Conservation (phyloP, 805 yeast genomes). For the Sungouiella blattae region DNA sequence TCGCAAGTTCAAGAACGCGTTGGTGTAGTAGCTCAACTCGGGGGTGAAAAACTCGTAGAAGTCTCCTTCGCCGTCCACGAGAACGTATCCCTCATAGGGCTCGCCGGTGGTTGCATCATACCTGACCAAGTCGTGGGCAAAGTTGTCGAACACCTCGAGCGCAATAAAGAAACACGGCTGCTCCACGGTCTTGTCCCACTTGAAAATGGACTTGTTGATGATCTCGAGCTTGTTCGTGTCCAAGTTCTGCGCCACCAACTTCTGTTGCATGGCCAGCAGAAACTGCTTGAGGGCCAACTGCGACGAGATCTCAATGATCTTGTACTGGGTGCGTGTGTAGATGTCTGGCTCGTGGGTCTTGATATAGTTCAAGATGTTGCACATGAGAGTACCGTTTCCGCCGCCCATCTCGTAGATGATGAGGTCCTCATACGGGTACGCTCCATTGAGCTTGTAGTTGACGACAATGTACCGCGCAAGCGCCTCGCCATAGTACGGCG, state of each 20-base stretch:
- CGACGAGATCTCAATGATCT: slow-evolving; percentile 67
- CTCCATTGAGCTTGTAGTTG: slow-evolving; percentile 60
- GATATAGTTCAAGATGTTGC: slow-evolving; percentile 64
- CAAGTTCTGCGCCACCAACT: slow-evolving; percentile 35
- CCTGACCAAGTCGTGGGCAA: slow-evolving; percentile 76
- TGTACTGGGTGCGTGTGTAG: slow-evolving; percentile 64
- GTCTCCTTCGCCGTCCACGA: slow-evolving; percentile 69
- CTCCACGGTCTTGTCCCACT: slow-evolving; percentile 58
- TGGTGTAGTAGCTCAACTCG: slow-evolving; percentile 54
- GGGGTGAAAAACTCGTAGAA: slow-evolving; percentile 70
- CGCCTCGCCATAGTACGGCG: slow-evolving; percentile 82
- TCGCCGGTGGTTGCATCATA: slow-evolving; percentile 64
- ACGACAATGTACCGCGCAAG: slow-evolving; percentile 75
- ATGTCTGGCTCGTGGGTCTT: slow-evolving; percentile 64
- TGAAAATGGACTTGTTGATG: slow-evolving; percentile 71
- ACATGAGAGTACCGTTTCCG: slow-evolving; percentile 85
- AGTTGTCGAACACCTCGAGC: slow-evolving; percentile 78
- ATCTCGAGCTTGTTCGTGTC: slow-evolving; percentile 59
- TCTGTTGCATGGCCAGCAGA: slow-evolving; percentile 30
- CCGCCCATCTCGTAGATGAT: slow-evolving; percentile 86
- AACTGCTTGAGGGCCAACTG: slow-evolving; percentile 59
- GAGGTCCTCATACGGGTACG: slow-evolving; percentile 68
- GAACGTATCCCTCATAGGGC: slow-evolving; percentile 77
- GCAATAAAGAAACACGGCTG: slow-evolving; percentile 78
- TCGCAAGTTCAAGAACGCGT: slow-evolving; percentile 53